Evolutionary conservation across 2,329 filamentous ascomycete species (phyloP).

Genomic region (Rutstroemia sp.): DNA sequence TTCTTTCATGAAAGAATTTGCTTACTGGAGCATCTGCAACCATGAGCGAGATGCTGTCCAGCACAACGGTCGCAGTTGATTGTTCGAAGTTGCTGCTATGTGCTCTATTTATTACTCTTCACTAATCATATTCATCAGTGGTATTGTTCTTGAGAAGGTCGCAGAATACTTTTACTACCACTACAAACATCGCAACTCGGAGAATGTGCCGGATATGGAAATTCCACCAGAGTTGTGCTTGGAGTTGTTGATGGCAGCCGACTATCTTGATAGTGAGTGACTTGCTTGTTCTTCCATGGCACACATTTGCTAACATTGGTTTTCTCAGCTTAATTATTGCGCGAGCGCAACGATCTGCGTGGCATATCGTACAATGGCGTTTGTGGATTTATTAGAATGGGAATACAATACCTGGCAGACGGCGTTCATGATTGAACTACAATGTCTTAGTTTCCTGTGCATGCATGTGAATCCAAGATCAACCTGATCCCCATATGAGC

Average conservation of each 20-base stretch:
- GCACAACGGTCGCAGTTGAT: neutral
- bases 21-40: neutral
- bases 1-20: neutral
- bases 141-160: conserved; percentile 69
- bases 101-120: neutral
- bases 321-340: too few relatives aligned
- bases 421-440: conserved; percentile 5
- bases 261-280: conserved; percentile 57
- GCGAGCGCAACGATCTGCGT: neutral
- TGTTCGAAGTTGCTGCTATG: neutral
- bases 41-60: too few relatives aligned
- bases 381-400: neutral
- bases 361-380: neutral
- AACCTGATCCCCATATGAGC: conserved; percentile 27
- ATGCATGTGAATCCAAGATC: neutral
- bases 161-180: conserved; percentile 81
- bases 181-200: conserved; percentile 61
- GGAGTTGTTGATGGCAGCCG: conserved; percentile 69
- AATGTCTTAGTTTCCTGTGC: conserved; percentile 3
- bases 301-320: neutral
- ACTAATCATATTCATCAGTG: conserved; percentile 38
- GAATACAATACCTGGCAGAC: neutral
- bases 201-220: conserved; percentile 74
- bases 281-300: neutral
- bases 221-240: conserved; percentile 72